Evolutionary conservation across 1,139 yeast species (phyloP).

Genomic region (Yamadazyma triangularis): DNA sequence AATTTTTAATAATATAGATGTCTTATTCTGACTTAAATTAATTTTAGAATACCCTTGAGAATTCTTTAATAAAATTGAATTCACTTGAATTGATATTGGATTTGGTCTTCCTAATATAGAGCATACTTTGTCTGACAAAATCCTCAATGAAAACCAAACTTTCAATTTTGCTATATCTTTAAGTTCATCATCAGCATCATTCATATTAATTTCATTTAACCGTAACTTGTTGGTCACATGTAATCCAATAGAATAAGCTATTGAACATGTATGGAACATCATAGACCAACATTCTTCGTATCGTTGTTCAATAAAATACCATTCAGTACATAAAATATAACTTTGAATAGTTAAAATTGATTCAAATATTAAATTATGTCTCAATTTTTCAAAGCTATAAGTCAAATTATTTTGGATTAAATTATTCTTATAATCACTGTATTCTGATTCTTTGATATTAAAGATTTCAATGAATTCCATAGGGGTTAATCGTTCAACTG

Average conservation of each 20-base stretch:
- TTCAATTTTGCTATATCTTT: slow-evolving; percentile 34
- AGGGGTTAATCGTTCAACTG: slow-evolving; percentile 37
- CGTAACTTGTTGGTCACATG: slow-evolving; percentile 39
- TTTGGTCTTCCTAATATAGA: slow-evolving; percentile 53
- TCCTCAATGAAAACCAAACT: slow-evolving; percentile 48
- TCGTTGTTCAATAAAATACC: slow-evolving; percentile 43
- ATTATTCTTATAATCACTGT: slow-evolving; percentile 15
- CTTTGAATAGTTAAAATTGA: slow-evolving; percentile 45
- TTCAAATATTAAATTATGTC: slow-evolving; percentile 44
- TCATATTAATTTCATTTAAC: slow-evolving; percentile 11
- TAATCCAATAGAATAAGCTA: slow-evolving; percentile 49
- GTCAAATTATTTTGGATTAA: slow-evolving; percentile 28
- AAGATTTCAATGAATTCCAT: slow-evolving; percentile 21
- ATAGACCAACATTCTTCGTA: slow-evolving; percentile 49
- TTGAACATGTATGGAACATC: slow-evolving; percentile 45
- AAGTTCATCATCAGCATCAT: slow-evolving; percentile 22
- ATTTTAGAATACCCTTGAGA: slow-evolving; percentile 14
- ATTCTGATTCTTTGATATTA: slow-evolving; percentile 21
- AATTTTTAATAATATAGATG: slow-evolving; percentile 32
- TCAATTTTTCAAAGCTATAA: slow-evolving; percentile 37
- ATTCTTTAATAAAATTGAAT: slow-evolving; percentile 29
- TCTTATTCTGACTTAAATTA: slow-evolving; percentile 20
- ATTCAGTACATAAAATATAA: slow-evolving; percentile 48
- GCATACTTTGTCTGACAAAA: slow-evolving; percentile 45
- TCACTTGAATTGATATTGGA: slow-evolving; percentile 50